Percentiles rank a stretch among this genome's conserved stretches.
phyloP scores from a whole-genome alignment of 2,329 filamentous ascomycete genomes.

The Epichloe brachyelytri region DNA sequence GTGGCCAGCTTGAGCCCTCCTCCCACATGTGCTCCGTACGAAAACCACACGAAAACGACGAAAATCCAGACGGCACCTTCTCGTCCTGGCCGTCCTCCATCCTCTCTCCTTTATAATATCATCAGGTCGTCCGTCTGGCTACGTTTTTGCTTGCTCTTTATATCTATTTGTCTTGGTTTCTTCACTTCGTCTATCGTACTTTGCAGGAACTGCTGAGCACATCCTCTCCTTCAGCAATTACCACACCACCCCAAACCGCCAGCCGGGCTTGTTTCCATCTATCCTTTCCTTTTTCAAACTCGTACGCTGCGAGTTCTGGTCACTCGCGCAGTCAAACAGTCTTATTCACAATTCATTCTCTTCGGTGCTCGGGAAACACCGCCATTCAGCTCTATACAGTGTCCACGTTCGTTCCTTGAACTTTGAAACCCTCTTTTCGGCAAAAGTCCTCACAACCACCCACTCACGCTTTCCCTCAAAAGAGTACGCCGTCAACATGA shows the following conservation, averaged over 20 bases:
- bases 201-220: conserved; percentile 20
- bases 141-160: conserved; percentile 9
- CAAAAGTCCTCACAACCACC: not conserved
- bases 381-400: not conserved
- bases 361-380: conserved; percentile 24
- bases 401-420: conserved; percentile 2
- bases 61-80: not conserved
- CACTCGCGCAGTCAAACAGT: conserved; percentile 10
- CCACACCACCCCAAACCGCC: conserved; percentile 8
- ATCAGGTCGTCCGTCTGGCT: not conserved
- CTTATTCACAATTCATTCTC: conserved; percentile 13
- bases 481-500: conserved; percentile 19
- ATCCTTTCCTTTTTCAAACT: conserved; percentile 5
- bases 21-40: not conserved
- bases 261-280: too few relatives aligned
- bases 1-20: not conserved
- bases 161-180: not conserved
- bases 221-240: conserved; percentile 19
- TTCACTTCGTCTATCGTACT: conserved; percentile 4
- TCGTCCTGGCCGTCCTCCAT: not conserved
- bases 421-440: not conserved
- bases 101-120: conserved; percentile 5
- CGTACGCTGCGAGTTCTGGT: conserved; percentile 12
- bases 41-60: too few relatives aligned
- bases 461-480: not conserved